These are phyloP conservation scores for Boletus pseudopeckii DNA, from an alignment of 768 basidiomycete genomes.

Conservation along the genomic window DNA sequence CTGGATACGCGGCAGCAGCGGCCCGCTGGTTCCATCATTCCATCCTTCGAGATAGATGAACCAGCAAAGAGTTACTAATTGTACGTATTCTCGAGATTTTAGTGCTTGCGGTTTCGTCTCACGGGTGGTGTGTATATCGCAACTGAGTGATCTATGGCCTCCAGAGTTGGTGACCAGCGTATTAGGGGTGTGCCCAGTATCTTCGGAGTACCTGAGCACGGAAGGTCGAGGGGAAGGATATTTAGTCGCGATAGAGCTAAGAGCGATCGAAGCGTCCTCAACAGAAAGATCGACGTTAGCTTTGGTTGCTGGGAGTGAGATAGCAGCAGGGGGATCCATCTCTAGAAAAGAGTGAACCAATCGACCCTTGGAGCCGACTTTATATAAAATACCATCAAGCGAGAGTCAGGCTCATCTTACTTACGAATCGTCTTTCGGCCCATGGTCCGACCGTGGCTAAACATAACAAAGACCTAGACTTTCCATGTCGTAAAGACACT, in stretches of 20 bases:
- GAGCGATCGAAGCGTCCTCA: background rate
- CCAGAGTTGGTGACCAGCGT: background rate
- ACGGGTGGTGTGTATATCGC: background rate
- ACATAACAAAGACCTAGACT: background rate
- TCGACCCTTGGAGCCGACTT: background rate
- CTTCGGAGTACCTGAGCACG: conserved; percentile 1
- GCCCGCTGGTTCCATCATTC: conserved; percentile 76
- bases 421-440: conserved; percentile 1
- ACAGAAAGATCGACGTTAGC: background rate
- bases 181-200: background rate
- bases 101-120: conserved; percentile 3
- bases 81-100: conserved; percentile 33
- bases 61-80: conserved; percentile 55
- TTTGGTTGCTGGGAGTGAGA: background rate
- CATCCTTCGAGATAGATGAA: conserved; percentile 64
- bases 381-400: background rate
- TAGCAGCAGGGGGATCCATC: background rate
- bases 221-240: background rate
- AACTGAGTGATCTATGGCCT: background rate
- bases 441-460: background rate
- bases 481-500: background rate
- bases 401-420: background rate
- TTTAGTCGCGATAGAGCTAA: conserved; percentile 1
- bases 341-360: background rate
- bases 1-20: conserved; percentile 71